phyloP scores from a whole-genome alignment of 352 stramenopile species.

The Globisporangium parvum region DNA sequence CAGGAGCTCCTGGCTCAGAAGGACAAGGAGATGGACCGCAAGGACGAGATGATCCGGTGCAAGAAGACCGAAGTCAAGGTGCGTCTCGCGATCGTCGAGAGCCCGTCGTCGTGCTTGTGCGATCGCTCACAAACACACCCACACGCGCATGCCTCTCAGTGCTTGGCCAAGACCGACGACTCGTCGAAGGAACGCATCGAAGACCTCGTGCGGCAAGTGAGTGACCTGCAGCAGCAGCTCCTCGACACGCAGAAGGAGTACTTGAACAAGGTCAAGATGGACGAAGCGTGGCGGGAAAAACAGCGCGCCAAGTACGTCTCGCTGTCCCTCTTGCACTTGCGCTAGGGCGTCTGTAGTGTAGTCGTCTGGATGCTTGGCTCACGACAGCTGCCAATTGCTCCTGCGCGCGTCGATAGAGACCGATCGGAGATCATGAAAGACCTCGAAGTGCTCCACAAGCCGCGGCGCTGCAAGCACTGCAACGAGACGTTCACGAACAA shows the following conservation, averaged over 20 bases:
- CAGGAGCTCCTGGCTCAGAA: slow-evolving; percentile 54
- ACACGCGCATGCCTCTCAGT: slow-evolving; percentile 14
- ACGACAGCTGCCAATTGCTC: not conserved
- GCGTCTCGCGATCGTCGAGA: too few species aligned
- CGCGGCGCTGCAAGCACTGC: slow-evolving; percentile 72
- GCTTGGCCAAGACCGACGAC: slow-evolving; percentile 62
- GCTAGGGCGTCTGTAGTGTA: not conserved
- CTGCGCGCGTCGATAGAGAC: slow-evolving; percentile 21
- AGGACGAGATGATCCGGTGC: slow-evolving; percentile 53
- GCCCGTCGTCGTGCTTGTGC: too few species aligned
- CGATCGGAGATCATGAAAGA: slow-evolving; percentile 65
- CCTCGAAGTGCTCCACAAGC: slow-evolving; percentile 68
- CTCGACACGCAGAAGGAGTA: slow-evolving; percentile 81
- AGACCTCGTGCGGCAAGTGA: slow-evolving; percentile 65
- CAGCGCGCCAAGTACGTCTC: slow-evolving; percentile 36
- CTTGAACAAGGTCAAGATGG: slow-evolving; percentile 73
- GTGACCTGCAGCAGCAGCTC: slow-evolving; percentile 60
- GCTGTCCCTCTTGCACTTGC: not conserved
- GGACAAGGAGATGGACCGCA: slow-evolving; percentile 50
- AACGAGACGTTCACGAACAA: slow-evolving; percentile 80
- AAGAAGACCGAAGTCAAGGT: slow-evolving; percentile 79
- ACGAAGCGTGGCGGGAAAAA: slow-evolving; percentile 62
- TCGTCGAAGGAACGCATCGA: slow-evolving; percentile 77
- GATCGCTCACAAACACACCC: not conserved
- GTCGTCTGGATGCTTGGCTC: too few species aligned